Evolutionary conservation across 2,329 filamentous ascomycete genomes (phyloP).

Genomic region (Cladosporium phlei): DNA sequence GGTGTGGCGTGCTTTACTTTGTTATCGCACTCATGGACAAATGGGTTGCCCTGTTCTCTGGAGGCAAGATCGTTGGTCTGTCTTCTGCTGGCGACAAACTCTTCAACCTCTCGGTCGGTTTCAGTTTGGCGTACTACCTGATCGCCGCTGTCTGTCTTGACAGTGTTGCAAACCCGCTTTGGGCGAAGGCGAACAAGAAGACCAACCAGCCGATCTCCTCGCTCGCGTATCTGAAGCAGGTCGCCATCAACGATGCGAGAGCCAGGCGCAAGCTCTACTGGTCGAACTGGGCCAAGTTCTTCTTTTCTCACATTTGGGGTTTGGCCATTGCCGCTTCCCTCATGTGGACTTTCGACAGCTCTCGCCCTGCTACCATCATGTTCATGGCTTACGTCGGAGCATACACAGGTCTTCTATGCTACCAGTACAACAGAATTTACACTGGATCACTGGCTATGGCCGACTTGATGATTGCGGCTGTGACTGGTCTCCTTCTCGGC

Average conservation of each 20-base stretch:
- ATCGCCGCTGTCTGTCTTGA: constrained; percentile 55
- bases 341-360: constrained; percentile 49
- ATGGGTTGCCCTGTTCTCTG: constrained; percentile 49
- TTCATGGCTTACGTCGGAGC: constrained; percentile 47
- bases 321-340: constrained; percentile 47
- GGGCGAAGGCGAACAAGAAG: constrained; percentile 21
- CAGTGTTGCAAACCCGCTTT: constrained; percentile 35
- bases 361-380: constrained; percentile 41
- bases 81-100: constrained; percentile 29
- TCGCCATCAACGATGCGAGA: constrained; percentile 42
- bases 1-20: constrained; percentile 52
- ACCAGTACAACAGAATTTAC: constrained; percentile 46
- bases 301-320: constrained; percentile 51
- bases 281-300: constrained; percentile 46
- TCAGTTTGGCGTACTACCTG: constrained; percentile 55
- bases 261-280: constrained; percentile 49
- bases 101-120: constrained; percentile 47
- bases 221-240: constrained; percentile 35
- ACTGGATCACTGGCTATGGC: constrained; percentile 46
- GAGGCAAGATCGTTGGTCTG: constrained; percentile 38
- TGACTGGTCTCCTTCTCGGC: constrained; percentile 45
- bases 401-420: constrained; percentile 51
- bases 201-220: constrained; percentile 18
- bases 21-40: constrained; percentile 53
- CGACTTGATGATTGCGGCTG: constrained; percentile 43